phyloP scores from a whole-genome alignment of 495 filamentous ascomycete species.

The Platismatia glauca region DNA sequence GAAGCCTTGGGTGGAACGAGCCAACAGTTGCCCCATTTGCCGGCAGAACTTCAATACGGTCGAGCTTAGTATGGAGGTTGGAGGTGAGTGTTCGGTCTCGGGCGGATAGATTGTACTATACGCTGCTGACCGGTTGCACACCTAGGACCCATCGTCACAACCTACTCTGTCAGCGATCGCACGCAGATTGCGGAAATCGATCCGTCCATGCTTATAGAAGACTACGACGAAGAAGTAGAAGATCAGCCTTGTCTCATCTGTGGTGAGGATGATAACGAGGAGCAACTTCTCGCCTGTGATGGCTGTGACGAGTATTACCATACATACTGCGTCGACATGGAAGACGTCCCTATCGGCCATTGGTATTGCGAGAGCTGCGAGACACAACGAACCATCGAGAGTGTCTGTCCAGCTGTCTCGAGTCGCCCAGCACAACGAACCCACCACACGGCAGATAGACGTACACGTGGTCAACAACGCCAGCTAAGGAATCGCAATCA shows the following conservation, averaged over 20 bases:
- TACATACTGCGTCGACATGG: conserved; percentile 75
- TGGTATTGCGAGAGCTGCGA: conserved; percentile 85
- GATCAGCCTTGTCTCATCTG: conserved; percentile 73
- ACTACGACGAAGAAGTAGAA: conserved; percentile 56
- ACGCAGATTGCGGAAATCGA: conserved; percentile 86
- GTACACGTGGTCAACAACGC: conserved; percentile 44
- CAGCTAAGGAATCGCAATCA: conserved; percentile 36
- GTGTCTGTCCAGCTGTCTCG: conserved; percentile 24
- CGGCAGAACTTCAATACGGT: conserved; percentile 84
- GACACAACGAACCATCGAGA: conserved; percentile 39
- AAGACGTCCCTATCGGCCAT: conserved; percentile 56
- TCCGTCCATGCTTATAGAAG: conserved; percentile 64
- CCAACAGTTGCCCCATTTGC: conserved; percentile 97
- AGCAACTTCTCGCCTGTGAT: conserved; percentile 77
- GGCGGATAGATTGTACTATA: neutral
- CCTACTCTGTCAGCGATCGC: conserved; percentile 78
- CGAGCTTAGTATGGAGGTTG: conserved; percentile 64
- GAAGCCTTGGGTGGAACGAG: conserved; percentile 85
- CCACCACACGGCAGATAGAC: conserved; percentile 37
- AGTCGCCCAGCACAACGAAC: conserved; percentile 24
- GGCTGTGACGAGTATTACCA: conserved; percentile 78
- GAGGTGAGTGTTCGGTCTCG: conserved; percentile 50
- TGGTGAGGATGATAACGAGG: conserved; percentile 62
- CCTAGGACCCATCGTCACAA: conserved; percentile 63
- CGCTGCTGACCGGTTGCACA: conserved; percentile 24